phyloP scores from a whole-genome alignment of 495 filamentous ascomycete genomes.

The Trichoderma orchidacearum region DNA sequence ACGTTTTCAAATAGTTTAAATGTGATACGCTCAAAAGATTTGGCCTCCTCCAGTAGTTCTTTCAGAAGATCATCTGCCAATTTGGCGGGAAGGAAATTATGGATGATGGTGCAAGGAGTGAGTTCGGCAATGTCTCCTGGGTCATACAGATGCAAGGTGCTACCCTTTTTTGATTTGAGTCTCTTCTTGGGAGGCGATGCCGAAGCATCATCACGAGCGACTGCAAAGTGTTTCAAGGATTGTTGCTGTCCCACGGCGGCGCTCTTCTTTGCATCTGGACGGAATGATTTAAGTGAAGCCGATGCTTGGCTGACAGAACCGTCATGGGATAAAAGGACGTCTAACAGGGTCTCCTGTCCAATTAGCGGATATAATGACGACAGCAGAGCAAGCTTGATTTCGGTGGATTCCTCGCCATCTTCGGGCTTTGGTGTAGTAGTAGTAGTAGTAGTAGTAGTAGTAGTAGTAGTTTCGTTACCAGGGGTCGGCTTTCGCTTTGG shows the following conservation, averaged over 20 bases:
- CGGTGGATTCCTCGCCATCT: constrained; percentile 56
- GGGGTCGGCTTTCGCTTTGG: constrained; percentile 26
- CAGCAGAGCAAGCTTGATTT: constrained; percentile 75
- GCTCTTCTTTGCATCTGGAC: constrained; percentile 16
- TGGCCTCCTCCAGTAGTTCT: constrained; percentile 64
- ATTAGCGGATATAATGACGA: constrained; percentile 56
- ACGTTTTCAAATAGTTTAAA: constrained; percentile 82
- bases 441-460: too few species aligned
- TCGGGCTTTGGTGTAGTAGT: background rate
- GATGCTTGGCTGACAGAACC: constrained; percentile 59
- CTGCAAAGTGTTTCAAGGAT: constrained; percentile 41
- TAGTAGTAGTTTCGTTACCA: background rate
- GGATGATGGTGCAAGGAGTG: constrained; percentile 82
- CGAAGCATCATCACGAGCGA: constrained; percentile 12
- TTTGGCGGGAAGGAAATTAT: constrained; percentile 66
- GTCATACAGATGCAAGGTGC: constrained; percentile 68
- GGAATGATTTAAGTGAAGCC: constrained; percentile 27
- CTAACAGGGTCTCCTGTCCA: constrained; percentile 54
- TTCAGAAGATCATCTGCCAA: constrained; percentile 58
- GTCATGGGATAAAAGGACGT: constrained; percentile 61
- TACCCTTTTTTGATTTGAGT: constrained; percentile 55
- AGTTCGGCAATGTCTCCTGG: constrained; percentile 63
- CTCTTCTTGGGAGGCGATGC: constrained; percentile 27
- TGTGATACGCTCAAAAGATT: constrained; percentile 54
- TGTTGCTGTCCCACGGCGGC: constrained; percentile 35